These are phyloP conservation scores for Claviceps paspali DNA, from an alignment of 2,329 filamentous ascomycete genomes.

Conservation along the genomic window DNA sequence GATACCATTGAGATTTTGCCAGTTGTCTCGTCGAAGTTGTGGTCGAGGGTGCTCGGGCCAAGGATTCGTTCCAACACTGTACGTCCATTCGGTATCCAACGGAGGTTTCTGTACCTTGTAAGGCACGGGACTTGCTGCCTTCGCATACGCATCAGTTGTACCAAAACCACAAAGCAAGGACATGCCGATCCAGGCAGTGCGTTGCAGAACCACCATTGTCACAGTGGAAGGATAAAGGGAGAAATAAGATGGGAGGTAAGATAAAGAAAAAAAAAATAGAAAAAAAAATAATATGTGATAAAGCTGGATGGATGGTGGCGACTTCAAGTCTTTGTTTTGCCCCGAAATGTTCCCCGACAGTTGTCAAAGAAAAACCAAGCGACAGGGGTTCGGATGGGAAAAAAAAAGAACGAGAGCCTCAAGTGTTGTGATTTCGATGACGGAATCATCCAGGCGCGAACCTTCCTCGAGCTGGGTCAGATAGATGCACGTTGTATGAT, in stretches of 20 bases:
- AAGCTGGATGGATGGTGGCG: too few species aligned
- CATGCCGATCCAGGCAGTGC: background rate
- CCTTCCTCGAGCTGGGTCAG: background rate
- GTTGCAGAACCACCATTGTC: slow-evolving; percentile 2
- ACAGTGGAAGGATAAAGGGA: background rate
- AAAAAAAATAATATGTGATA: background rate
- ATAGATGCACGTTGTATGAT: background rate
- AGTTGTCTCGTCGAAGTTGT: slow-evolving; percentile 35
- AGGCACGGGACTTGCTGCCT: slow-evolving; percentile 8
- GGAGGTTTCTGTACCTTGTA: slow-evolving; percentile 25
- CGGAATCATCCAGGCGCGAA: background rate
- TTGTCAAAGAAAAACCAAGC: too few species aligned
- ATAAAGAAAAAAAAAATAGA: background rate
- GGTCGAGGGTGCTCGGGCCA: slow-evolving; percentile 45
- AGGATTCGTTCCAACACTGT: slow-evolving; percentile 33
- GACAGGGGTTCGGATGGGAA: too few species aligned
- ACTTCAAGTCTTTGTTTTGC: too few species aligned
- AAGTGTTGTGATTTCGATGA: background rate
- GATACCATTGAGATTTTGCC: slow-evolving; percentile 42
- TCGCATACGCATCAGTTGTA: background rate
- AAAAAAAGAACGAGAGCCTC: too few species aligned
- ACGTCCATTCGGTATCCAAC: slow-evolving; percentile 36
- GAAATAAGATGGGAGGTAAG: background rate
- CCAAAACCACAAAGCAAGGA: background rate
- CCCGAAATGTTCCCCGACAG: too few species aligned